Evolutionary conservation across 345 rosid species (phyloP).

Genomic region (Microthlaspi erraticum): DNA sequence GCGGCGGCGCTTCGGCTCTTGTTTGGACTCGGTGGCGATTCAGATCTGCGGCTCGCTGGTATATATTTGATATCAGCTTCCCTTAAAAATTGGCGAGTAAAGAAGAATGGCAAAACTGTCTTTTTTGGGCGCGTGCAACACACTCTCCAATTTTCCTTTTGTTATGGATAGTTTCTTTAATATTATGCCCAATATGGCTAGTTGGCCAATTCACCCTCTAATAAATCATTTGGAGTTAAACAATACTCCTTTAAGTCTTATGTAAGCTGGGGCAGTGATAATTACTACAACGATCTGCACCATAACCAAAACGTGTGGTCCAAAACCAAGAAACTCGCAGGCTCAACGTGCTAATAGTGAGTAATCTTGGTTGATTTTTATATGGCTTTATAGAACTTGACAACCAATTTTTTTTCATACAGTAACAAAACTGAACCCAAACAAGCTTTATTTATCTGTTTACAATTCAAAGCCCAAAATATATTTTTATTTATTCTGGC

Average conservation of each 20-base stretch:
- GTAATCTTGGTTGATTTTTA: background rate
- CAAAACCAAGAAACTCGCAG: slow-evolving; percentile 31
- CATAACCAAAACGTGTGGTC: slow-evolving; percentile 30
- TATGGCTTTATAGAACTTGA: background rate
- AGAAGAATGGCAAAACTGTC: too few species aligned
- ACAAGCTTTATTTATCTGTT: background rate
- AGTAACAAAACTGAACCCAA: background rate
- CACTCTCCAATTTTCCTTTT: too few species aligned
- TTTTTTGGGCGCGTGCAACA: too few species aligned
- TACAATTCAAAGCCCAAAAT: background rate
- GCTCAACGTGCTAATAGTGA: slow-evolving; percentile 11
- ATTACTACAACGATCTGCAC: background rate
- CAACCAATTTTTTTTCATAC: background rate
- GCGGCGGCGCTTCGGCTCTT: too few species aligned
- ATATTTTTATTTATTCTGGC: background rate
- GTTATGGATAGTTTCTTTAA: too few species aligned
- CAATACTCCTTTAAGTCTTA: background rate
- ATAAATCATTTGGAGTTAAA: too few species aligned
- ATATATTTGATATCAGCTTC: too few species aligned
- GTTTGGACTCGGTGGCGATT: too few species aligned
- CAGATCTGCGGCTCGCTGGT: too few species aligned
- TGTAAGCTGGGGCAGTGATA: slow-evolving; percentile 15
- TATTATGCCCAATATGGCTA: too few species aligned
- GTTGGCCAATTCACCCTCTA: too few species aligned
- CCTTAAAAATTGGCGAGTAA: too few species aligned